Evolutionary conservation across 805 yeast genomes (phyloP).

Genomic region (Candida pini): DNA sequence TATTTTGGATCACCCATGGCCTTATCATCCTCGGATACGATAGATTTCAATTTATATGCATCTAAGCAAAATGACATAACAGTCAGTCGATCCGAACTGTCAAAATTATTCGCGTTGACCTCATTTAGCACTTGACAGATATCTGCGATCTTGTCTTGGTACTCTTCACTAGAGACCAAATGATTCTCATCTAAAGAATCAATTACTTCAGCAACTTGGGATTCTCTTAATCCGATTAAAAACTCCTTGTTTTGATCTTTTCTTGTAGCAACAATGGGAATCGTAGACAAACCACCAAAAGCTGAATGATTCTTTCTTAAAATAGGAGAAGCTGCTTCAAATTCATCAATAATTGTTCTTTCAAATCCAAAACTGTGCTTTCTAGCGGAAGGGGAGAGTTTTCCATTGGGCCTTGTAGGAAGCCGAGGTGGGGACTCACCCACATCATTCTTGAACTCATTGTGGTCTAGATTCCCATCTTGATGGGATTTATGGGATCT

Average conservation of each 20-base stretch:
- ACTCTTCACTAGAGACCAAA: constrained; percentile 13
- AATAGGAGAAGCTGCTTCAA: constrained; percentile 9
- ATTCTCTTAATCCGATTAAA: constrained; percentile 9
- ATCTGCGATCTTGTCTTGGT: no score
- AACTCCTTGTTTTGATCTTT: constrained; percentile 5
- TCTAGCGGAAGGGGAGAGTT: neutral
- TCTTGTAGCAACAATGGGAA: neutral
- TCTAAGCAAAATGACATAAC: constrained; percentile 15
- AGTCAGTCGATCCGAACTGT: constrained; percentile 12
- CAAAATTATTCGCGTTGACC: constrained; percentile 13
- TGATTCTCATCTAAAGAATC: constrained; percentile 7
- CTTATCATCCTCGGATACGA: neutral
- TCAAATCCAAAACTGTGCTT: constrained; percentile 6
- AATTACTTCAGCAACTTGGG: constrained; percentile 10
- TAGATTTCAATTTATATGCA: constrained; percentile 9
- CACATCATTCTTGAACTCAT: no score
- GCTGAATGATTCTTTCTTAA: neutral
- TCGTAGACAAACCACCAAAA: neutral
- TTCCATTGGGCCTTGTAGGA: no score
- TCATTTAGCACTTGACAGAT: constrained; percentile 22
- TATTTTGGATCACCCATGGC: no score
- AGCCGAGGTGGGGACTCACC: no score
- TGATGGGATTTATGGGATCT: no score
- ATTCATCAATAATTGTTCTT: constrained; percentile 11
- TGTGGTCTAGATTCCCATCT: no score